Conservation (phyloP, 2,329 filamentous ascomycete species). For the Hymenoscyphus occultus region DNA sequence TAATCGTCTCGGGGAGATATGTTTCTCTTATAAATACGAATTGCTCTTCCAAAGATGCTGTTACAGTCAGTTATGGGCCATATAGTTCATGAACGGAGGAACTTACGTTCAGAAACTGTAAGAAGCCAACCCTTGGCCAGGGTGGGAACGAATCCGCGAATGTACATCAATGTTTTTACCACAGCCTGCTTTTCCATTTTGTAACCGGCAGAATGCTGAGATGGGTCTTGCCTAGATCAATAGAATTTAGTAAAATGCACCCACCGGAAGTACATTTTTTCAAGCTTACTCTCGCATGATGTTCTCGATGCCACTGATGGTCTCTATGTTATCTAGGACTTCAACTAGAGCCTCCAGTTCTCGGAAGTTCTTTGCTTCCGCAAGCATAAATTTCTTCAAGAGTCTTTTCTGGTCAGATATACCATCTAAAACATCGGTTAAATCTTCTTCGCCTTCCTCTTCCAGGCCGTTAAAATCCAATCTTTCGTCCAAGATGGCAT, state of each 20-base stretch:
- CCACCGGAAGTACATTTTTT: not conserved
- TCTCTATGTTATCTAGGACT: slow-evolving; percentile 66
- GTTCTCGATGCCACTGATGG: slow-evolving; percentile 44
- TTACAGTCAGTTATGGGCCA: slow-evolving; percentile 17
- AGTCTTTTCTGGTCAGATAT: slow-evolving; percentile 37
- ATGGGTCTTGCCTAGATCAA: slow-evolving; percentile 5
- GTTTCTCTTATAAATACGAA: slow-evolving; percentile 65
- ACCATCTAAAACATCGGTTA: slow-evolving; percentile 36
- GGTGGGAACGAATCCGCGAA: slow-evolving; percentile 56
- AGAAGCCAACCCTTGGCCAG: slow-evolving; percentile 64
- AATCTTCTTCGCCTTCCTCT: slow-evolving; percentile 32
- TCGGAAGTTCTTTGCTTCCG: slow-evolving; percentile 59
- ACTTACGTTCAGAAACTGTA: slow-evolving; percentile 29
- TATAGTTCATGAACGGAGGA: not conserved
- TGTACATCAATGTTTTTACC: slow-evolving; percentile 50
- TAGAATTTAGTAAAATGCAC: not conserved
- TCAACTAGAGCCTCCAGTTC: slow-evolving; percentile 67
- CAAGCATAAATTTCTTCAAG: slow-evolving; percentile 40
- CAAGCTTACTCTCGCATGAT: slow-evolving; percentile 28
- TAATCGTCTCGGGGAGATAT: slow-evolving; percentile 81
- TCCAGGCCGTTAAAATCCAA: slow-evolving; percentile 37
- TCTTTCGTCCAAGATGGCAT: slow-evolving; percentile 40
- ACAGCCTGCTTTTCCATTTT: slow-evolving; percentile 44
- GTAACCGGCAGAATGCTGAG: slow-evolving; percentile 10
- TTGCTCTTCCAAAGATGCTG: slow-evolving; percentile 52